Base-by-base conservation (phyloP, 441 rosid species). In the Bruguiera hainesii region DNA sequence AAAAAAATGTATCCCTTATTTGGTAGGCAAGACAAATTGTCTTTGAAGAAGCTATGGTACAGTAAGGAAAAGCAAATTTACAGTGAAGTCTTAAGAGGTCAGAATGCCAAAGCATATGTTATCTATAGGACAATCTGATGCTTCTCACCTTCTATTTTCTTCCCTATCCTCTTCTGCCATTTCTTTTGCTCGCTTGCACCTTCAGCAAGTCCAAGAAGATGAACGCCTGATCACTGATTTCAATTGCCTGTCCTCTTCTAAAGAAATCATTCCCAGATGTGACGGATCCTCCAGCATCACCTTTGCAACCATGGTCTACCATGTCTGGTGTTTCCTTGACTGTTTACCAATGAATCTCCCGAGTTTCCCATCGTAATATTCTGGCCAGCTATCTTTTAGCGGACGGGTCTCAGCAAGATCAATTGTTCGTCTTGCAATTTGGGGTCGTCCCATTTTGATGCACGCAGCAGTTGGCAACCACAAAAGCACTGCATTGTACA, bases 201-300 rank as follows among this genome's bases (percentile, higher is more conserved):
- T 49, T 83, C 73, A 91, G 79, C 87, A 80, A 76, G 82, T 85
- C 98, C 98, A 94, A n/a, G 99, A 91, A n/a, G 85, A 71, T 57
- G 98, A 91, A 85, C 99, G 84, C 78, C 73, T 94, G 37, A 88
- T 65, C 58, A 87, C 82, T 46, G 98, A 94, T 76, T 89, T 91
- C 97, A 94, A 85, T 72, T 83, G 96, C 75, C 79, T 55, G 29
- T 55, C 58, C 16, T 55, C 58, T 66, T 85, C 95, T 0, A 89
- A 78, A 29, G 95, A 85, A n/a, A 89, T 82, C 95, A 89, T 87
- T 20, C 90, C 90, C 67, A 87, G 67, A 69, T 89, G 92, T 4
- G 96, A 87, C 28, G 96, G 96, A 73, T 89, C 90, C 76, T 89
- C 90, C 1, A 89, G 76, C 83, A 89, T 72, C 96, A 87, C 85